Conservation (phyloP, 192 early-diverging fungal genomes). For the Neocallimastix lanati region DNA sequence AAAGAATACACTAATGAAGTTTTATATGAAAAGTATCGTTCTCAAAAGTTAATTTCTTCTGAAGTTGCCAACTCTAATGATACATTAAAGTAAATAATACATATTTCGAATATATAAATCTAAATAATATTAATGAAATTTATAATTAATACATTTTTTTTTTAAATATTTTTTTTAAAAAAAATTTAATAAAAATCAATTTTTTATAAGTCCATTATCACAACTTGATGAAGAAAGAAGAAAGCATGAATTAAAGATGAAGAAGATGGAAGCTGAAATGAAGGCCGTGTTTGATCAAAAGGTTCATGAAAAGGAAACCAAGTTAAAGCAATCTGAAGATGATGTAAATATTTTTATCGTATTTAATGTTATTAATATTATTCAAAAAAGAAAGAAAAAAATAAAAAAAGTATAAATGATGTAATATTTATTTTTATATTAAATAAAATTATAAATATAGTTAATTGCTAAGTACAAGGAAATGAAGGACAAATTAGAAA, state of each 20-base stretch:
- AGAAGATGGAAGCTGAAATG: slow-evolving; percentile 99
- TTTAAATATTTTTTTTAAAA: too few relatives aligned
- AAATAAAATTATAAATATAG: slow-evolving; percentile 4
- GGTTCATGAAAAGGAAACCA: slow-evolving; percentile 95
- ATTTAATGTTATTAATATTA: too few relatives aligned
- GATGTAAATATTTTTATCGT: slow-evolving; percentile 23
- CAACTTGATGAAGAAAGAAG: slow-evolving; percentile 83
- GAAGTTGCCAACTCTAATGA: neutral
- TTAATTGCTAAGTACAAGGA: slow-evolving; percentile 91
- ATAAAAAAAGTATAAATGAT: too few relatives aligned
- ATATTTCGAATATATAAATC: too few relatives aligned
- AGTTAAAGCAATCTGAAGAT: slow-evolving; percentile 92
- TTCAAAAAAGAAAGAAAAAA: too few relatives aligned
- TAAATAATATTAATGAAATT: too few relatives aligned
- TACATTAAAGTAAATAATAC: neutral
- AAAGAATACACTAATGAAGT: slow-evolving; percentile 5
- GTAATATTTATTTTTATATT: neutral
- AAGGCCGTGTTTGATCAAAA: slow-evolving; percentile 96
- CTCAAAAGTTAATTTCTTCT: slow-evolving; percentile 1
- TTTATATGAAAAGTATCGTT: slow-evolving; percentile 4
- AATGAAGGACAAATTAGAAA: slow-evolving; percentile 94
- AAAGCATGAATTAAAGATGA: slow-evolving; percentile 84
- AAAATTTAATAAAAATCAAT: neutral
- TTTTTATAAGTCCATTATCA: slow-evolving; percentile 34
- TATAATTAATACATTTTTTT: too few relatives aligned